These are phyloP conservation scores for Colletotrichum australisinense DNA, from an alignment of 2,329 filamentous ascomycete species.

Conservation along the genomic window DNA sequence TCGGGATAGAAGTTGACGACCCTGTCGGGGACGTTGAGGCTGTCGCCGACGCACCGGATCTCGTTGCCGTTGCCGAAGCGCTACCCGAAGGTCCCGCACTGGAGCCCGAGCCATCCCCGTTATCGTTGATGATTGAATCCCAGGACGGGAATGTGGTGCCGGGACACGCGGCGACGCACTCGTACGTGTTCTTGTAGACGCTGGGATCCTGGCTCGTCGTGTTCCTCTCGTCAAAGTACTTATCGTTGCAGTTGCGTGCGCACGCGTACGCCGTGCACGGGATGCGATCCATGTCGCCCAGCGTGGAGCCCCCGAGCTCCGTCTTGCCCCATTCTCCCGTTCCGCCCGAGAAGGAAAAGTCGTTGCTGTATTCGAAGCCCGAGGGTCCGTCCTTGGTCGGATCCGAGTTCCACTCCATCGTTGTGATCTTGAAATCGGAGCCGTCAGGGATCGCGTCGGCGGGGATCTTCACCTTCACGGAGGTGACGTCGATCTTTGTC, in stretches of 20 bases:
- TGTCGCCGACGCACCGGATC: neutral
- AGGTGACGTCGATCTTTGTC: conserved; percentile 40
- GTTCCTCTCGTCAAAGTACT: conserved; percentile 21
- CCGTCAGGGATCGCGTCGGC: conserved; percentile 43
- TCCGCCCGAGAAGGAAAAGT: conserved; percentile 31
- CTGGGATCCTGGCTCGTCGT: neutral
- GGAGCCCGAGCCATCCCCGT: neutral
- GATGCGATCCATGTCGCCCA: conserved; percentile 14
- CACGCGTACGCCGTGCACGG: conserved; percentile 34
- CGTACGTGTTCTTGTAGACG: conserved; percentile 13
- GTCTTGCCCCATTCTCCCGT: conserved; percentile 29
- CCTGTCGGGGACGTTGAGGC: neutral
- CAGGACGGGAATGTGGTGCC: conserved; percentile 12
- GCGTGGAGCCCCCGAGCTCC: conserved; percentile 14
- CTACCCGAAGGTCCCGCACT: neutral
- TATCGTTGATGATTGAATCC: neutral
- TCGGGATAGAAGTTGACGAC: neutral
- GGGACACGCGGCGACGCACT: conserved; percentile 5
- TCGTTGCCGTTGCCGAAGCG: neutral
- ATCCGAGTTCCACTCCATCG: conserved; percentile 30
- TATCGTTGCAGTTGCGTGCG: conserved; percentile 26
- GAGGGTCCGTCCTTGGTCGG: conserved; percentile 23
- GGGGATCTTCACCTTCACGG: conserved; percentile 44
- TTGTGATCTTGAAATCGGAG: conserved; percentile 44
- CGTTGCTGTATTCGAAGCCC: conserved; percentile 31